Base-by-base conservation (phyloP, 768 basidiomycete genomes). In the Russula foetens region DNA sequence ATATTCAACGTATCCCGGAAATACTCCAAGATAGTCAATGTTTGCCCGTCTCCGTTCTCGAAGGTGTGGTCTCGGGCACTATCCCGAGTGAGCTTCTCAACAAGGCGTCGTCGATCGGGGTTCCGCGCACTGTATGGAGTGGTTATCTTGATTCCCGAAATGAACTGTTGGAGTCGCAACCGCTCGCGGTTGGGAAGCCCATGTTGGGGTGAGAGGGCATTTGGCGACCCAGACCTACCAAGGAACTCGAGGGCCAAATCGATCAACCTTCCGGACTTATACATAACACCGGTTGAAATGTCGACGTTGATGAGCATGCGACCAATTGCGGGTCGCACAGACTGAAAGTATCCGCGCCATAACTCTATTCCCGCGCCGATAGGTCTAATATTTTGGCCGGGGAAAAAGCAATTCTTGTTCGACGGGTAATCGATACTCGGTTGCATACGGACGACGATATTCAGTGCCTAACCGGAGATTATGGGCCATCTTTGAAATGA, bases 271-370 rank as follows among this genome's bases (percentile, higher is more conserved):
- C 90, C 90, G 0, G 79, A 71, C 63, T 81, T 82, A 68, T 86
- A 90, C 85, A 92, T 88, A 23, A 82, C 79, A 0, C 84, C 89
- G 0, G 88, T 88, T 0, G 84, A 81, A 35, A 88, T 86, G 63
- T 92, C 89, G 63, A 92, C 76, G 59, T 91, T 92, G 63, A 91
- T 74, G 29, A 90, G 69, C 65, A 92, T 77, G 0, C 73, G 73
- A 0, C 81, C 81, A 14, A 84, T 77, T 0, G 81, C 80, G 0
- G 89, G 88, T n/a, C 90, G 78, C 14, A 90, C 78, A 0, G 85
- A 87, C 69, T 92, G 90, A 70, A 90, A 90, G 58, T 87, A 90
- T 0, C 90, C 90, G 3, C 89, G 78, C 88, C 88, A 88, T 0
- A 90, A 76, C 15, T 82, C 78, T 2, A 92, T 75, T 0, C 90